These are phyloP conservation scores for Pilaira anomala DNA, from an alignment of 192 early-diverging fungal genomes.

Conservation along the genomic window DNA sequence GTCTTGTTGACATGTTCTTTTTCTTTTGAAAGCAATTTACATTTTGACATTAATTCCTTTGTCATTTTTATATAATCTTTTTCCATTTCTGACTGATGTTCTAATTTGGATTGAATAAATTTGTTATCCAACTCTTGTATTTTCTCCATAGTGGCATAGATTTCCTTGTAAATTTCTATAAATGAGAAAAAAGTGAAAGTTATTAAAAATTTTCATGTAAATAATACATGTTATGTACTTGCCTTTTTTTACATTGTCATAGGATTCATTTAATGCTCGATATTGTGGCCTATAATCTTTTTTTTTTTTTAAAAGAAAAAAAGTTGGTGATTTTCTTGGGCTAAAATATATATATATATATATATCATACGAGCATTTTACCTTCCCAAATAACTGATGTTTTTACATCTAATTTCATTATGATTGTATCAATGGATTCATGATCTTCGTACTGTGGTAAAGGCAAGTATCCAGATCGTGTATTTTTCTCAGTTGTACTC, in stretches of 20 bases:
- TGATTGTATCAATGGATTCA: not conserved
- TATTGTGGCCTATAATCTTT: constrained; percentile 27
- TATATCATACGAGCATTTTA: not conserved
- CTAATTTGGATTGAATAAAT: constrained; percentile 14
- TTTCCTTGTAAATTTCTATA: constrained; percentile 24
- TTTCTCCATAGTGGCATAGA: constrained; percentile 16
- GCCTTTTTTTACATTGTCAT: constrained; percentile 6
- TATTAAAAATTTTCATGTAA: not conserved
- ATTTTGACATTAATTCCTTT: not conserved
- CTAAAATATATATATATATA: not conserved
- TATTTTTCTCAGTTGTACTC: not conserved
- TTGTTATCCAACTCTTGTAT: constrained; percentile 14
- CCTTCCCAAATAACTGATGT: constrained; percentile 7
- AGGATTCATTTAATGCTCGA: constrained; percentile 21
- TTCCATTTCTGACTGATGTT: constrained; percentile 7
- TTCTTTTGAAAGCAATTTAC: constrained; percentile 9
- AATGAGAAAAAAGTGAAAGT: not conserved
- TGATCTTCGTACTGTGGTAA: not conserved
- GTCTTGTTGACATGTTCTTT: not conserved
- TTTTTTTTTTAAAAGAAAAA: not conserved
- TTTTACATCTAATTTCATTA: not conserved
- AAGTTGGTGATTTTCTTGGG: no score
- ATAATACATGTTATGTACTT: not conserved
- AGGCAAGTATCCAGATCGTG: not conserved
- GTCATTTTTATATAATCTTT: constrained; percentile 18